These are phyloP conservation scores for Cytospora mali DNA, from an alignment of 2,329 filamentous ascomycete species.

Conservation along the genomic window DNA sequence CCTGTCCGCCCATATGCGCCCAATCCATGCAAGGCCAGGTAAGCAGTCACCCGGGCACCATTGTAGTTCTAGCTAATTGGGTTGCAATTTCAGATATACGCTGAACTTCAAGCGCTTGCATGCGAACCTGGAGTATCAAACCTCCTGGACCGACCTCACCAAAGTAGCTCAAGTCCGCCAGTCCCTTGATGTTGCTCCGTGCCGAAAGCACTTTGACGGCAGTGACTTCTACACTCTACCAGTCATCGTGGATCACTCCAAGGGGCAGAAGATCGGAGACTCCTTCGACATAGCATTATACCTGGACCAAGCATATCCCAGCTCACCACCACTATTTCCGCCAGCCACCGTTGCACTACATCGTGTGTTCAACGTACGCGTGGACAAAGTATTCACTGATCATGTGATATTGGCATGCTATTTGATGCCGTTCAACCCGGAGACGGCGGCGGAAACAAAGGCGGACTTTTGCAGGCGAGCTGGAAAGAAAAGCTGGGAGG, in stretches of 20 bases:
- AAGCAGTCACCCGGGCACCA: background rate
- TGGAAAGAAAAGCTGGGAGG: conserved; percentile 48
- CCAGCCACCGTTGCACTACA: background rate
- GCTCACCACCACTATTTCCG: conserved; percentile 31
- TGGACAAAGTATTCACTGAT: conserved; percentile 57
- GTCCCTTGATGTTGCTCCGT: conserved; percentile 48
- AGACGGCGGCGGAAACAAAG: conserved; percentile 45
- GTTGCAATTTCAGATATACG: conserved; percentile 34
- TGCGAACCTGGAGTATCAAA: conserved; percentile 36
- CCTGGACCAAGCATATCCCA: conserved; percentile 55
- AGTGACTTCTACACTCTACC: conserved; percentile 40
- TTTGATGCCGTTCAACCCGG: conserved; percentile 54
- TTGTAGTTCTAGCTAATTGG: background rate
- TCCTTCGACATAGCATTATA: conserved; percentile 68
- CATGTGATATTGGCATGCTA: conserved; percentile 45
- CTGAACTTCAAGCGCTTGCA: conserved; percentile 45
- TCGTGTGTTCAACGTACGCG: conserved; percentile 51
- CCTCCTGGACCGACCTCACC: conserved; percentile 53
- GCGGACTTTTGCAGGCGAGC: conserved; percentile 53
- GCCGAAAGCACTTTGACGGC: conserved; percentile 57
- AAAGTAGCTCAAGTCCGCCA: conserved; percentile 54
- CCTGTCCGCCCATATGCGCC: conserved; percentile 35
- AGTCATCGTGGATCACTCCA: conserved; percentile 9
- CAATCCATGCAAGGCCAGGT: conserved; percentile 40
- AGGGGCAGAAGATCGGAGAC: conserved; percentile 52